Conservation (phyloP, 352 stramenopile species). For the Lagenidium giganteum region DNA sequence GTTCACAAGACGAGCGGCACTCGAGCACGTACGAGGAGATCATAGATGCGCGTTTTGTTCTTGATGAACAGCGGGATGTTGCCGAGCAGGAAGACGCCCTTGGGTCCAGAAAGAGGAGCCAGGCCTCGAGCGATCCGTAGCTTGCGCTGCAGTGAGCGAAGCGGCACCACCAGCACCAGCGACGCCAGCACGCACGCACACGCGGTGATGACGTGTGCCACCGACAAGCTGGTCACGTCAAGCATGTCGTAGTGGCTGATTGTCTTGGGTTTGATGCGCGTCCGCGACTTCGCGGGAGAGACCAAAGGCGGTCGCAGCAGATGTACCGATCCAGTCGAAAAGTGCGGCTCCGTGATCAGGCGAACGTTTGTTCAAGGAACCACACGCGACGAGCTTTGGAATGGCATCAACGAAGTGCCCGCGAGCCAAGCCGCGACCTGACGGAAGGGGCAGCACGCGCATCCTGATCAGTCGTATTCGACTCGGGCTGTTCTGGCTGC, state of each 20-base stretch:
- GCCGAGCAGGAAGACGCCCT: conserved; percentile 37
- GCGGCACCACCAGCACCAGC: conserved; percentile 2
- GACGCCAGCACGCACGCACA: conserved; percentile 4
- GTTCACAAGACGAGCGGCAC: not conserved
- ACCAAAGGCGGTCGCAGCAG: too few species aligned
- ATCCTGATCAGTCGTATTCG: too few species aligned
- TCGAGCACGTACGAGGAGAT: conserved; percentile 31
- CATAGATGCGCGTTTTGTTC: conserved; percentile 47
- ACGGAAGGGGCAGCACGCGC: too few species aligned
- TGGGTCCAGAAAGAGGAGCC: conserved; percentile 30
- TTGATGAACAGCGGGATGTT: conserved; percentile 48
- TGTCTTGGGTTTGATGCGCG: too few species aligned
- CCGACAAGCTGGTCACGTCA: not conserved
- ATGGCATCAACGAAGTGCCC: too few species aligned
- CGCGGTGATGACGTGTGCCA: conserved; percentile 4
- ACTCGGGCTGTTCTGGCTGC: too few species aligned
- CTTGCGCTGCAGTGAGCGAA: conserved; percentile 30
- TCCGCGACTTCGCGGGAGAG: too few species aligned
- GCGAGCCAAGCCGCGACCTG: too few species aligned
- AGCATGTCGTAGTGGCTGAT: not conserved
- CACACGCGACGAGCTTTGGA: too few species aligned
- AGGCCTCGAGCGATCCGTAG: conserved; percentile 44
- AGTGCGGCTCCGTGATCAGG: too few species aligned
- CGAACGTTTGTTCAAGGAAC: too few species aligned
- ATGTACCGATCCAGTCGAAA: too few species aligned